These are phyloP conservation scores for Leptodontidium sp. DNA, from an alignment of 2,329 filamentous ascomycete species.

Conservation along the genomic window DNA sequence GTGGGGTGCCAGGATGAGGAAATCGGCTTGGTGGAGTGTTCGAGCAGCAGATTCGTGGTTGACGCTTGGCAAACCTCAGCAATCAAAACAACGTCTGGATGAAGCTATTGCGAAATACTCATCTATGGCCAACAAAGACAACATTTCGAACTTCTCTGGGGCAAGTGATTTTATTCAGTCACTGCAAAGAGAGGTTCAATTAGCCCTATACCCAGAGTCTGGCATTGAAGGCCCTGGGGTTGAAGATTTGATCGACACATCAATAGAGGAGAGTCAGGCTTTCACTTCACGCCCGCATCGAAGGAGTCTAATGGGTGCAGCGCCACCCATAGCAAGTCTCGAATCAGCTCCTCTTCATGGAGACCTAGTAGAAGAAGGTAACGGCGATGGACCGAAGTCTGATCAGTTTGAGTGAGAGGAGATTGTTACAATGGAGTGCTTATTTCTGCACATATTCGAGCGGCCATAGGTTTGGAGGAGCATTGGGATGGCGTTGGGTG, in stretches of 20 bases:
- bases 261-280: constrained; percentile 62
- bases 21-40: constrained; percentile 89
- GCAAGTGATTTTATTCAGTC: constrained; percentile 62
- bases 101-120: constrained; percentile 68
- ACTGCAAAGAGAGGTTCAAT: constrained; percentile 53
- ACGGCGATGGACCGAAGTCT: constrained; percentile 27
- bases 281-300: constrained; percentile 62
- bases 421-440: constrained; percentile 18
- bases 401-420: constrained; percentile 42
- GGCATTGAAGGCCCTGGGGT: constrained; percentile 42
- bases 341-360: constrained; percentile 59
- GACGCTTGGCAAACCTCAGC: constrained; percentile 75
- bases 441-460: constrained; percentile 37
- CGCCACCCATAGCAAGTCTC: constrained; percentile 50
- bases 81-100: constrained; percentile 80
- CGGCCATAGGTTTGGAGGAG: constrained; percentile 35
- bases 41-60: constrained; percentile 88
- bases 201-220: constrained; percentile 45
- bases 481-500: constrained; percentile 44
- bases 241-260: constrained; percentile 45
- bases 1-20: constrained; percentile 78
- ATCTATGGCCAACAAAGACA: constrained; percentile 57
- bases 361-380: constrained; percentile 33
- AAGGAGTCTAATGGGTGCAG: constrained; percentile 61
- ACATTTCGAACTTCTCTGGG: constrained; percentile 58